Evolutionary conservation across 176 grass and related monocot species (phyloP).

Genomic region (Lolium rigidum): DNA sequence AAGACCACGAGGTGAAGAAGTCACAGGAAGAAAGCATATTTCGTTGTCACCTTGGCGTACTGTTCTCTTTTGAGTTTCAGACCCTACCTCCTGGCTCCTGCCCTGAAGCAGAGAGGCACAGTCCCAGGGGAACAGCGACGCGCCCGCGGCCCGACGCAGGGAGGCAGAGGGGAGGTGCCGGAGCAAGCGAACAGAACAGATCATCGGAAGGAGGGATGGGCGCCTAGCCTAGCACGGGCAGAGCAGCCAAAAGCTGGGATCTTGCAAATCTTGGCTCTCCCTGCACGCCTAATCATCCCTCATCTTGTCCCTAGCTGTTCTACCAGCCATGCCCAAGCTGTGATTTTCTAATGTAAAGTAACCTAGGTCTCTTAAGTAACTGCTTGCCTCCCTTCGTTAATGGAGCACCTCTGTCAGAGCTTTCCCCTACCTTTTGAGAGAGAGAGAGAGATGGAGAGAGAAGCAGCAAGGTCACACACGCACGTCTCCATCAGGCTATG

Average conservation of each 20-base stretch:
- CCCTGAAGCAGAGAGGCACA: background rate
- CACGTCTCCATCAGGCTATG: constrained; percentile 26
- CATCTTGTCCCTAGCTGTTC: constrained; percentile 30
- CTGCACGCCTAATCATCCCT: constrained; percentile 54
- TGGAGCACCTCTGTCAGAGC: background rate
- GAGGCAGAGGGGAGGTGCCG: background rate
- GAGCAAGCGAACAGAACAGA: background rate
- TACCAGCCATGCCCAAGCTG: background rate
- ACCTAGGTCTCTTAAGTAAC: background rate
- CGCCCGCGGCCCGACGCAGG: constrained; percentile 44
- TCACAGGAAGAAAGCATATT: constrained; percentile 15
- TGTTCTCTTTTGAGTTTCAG: constrained; percentile 56
- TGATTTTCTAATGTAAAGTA: background rate
- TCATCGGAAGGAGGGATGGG: background rate
- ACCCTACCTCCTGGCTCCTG: background rate
- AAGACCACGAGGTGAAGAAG: background rate
- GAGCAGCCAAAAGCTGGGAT: constrained; percentile 55
- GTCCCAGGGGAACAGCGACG: constrained; percentile 44
- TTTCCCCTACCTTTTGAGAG: constrained; percentile 16
- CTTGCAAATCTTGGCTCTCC: constrained; percentile 45
- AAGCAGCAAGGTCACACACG: background rate
- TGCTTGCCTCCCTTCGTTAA: too few species aligned
- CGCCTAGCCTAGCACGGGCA: background rate
- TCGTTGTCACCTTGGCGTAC: too few species aligned
- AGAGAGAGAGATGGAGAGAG: background rate